These are phyloP conservation scores for Lentinula detonsa DNA, from an alignment of 768 basidiomycete genomes.

Conservation along the genomic window DNA sequence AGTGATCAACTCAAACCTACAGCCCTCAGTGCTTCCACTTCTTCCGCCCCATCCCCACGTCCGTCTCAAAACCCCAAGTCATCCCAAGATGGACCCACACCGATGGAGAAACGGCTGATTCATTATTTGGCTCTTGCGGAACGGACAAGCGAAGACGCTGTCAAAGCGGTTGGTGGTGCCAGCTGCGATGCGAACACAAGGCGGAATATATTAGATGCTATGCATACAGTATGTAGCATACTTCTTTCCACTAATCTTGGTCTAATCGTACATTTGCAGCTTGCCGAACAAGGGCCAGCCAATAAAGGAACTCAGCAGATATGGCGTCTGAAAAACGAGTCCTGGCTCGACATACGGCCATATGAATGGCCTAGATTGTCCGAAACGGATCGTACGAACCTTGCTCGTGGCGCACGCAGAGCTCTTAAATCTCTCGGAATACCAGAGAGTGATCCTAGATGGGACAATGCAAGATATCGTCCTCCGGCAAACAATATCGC, in stretches of 20 bases:
- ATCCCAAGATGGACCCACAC: constrained; percentile 13
- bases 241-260: not conserved
- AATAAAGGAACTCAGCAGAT: constrained; percentile 23
- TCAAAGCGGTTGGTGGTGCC: constrained; percentile 40
- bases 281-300: constrained; percentile 40
- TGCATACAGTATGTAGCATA: constrained; percentile 40
- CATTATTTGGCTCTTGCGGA: constrained; percentile 45
- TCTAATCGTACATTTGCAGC: constrained; percentile 23
- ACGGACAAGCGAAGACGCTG: constrained; percentile 43
- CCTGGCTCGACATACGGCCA: constrained; percentile 70
- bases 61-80: constrained; percentile 17
- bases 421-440: constrained; percentile 46
- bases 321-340: constrained; percentile 49
- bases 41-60: constrained; percentile 21
- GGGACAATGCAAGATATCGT: constrained; percentile 46
- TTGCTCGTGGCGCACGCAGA: constrained; percentile 47
- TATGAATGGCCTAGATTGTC: constrained; percentile 51
- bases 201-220: constrained; percentile 38
- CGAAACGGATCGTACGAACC: constrained; percentile 37
- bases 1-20: constrained; percentile 22
- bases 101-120: constrained; percentile 40
- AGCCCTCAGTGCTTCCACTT: constrained; percentile 19
- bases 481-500: constrained; percentile 9
- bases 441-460: constrained; percentile 55
- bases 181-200: constrained; percentile 26